Percentiles rank a stretch among this genome's conserved stretches.
Evolutionary conservation across 495 filamentous ascomycete species (phyloP).

Genomic region (Hypoxylon fuscum): DNA sequence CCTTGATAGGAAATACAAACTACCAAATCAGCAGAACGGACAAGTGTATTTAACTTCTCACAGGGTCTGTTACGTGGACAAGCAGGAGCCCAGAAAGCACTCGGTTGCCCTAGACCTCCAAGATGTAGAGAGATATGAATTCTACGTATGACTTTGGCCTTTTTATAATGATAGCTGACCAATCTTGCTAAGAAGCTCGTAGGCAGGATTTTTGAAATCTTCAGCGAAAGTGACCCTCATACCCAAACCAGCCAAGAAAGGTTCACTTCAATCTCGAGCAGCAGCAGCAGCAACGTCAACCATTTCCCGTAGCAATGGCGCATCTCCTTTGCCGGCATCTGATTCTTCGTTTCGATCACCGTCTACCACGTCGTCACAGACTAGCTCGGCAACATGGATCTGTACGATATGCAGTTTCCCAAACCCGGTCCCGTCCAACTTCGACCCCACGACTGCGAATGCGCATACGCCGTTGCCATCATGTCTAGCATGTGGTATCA

Average conservation of each 20-base stretch:
- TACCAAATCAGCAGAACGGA: slow-evolving; percentile 93
- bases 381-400: slow-evolving; percentile 86
- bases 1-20: slow-evolving; percentile 92
- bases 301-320: slow-evolving; percentile 53
- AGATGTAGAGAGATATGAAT: slow-evolving; percentile 89
- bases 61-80: slow-evolving; percentile 93
- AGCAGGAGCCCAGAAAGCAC: slow-evolving; percentile 83
- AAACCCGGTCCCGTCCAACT: slow-evolving; percentile 94
- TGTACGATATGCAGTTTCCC: slow-evolving; percentile 97
- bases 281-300: slow-evolving; percentile 42
- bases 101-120: slow-evolving; percentile 88
- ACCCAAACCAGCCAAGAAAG: slow-evolving; percentile 73
- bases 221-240: slow-evolving; percentile 92
- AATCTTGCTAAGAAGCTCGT: slow-evolving; percentile 28
- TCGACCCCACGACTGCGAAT: slow-evolving; percentile 81
- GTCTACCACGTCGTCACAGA: slow-evolving; percentile 56
- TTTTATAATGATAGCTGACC: background rate
- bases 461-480: slow-evolving; percentile 80
- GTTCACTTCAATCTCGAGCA: slow-evolving; percentile 57
- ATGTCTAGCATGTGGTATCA: slow-evolving; percentile 93
- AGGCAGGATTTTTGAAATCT: slow-evolving; percentile 95
- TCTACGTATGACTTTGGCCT: slow-evolving; percentile 69
- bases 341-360: slow-evolving; percentile 61
- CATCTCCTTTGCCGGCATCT: slow-evolving; percentile 58
- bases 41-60: slow-evolving; percentile 96